Conservation (phyloP, 2,329 filamentous ascomycete genomes). For the Zasmidium angulare region DNA sequence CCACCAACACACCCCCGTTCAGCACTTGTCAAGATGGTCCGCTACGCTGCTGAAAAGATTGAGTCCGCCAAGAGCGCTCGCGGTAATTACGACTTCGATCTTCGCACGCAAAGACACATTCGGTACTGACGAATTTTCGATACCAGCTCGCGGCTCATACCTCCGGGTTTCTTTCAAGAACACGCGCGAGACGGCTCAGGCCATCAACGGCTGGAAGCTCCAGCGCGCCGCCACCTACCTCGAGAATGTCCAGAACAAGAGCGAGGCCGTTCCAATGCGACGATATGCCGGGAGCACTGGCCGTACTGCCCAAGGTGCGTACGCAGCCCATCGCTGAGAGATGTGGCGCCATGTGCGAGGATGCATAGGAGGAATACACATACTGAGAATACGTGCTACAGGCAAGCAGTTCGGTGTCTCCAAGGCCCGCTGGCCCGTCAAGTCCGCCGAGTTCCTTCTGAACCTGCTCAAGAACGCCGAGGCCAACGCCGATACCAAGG, state of each 20-base stretch:
- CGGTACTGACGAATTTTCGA: slow-evolving; percentile 2
- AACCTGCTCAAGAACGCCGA: slow-evolving; percentile 96
- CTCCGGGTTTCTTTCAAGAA: slow-evolving; percentile 99
- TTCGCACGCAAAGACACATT: neutral
- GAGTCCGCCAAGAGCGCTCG: slow-evolving; percentile 89
- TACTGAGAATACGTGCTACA: slow-evolving; percentile 46
- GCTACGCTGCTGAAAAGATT: slow-evolving; percentile 92
- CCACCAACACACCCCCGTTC: slow-evolving; percentile 4
- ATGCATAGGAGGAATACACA: slow-evolving; percentile 34
- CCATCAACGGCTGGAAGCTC: slow-evolving; percentile 99
- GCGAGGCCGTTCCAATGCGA: slow-evolving; percentile 97
- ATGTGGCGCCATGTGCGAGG: slow-evolving; percentile 36
- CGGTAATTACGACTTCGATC: slow-evolving; percentile 38
- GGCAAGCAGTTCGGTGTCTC: slow-evolving; percentile 99
- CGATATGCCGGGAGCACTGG: slow-evolving; percentile 95
- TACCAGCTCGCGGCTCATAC: slow-evolving; percentile 81
- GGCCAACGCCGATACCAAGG: slow-evolving; percentile 95
- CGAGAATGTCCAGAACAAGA: slow-evolving; percentile 96
- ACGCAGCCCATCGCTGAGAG: slow-evolving; percentile 32
- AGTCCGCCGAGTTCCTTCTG: slow-evolving; percentile 98
- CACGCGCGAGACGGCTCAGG: slow-evolving; percentile 98
- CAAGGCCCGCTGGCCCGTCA: slow-evolving; percentile 97
- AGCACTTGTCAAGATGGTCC: slow-evolving; percentile 56
- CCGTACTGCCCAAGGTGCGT: slow-evolving; percentile 96
- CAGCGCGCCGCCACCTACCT: slow-evolving; percentile 94